phyloP scores from a whole-genome alignment of 176 grass and related monocot species.

The Oryza nivara region DNA sequence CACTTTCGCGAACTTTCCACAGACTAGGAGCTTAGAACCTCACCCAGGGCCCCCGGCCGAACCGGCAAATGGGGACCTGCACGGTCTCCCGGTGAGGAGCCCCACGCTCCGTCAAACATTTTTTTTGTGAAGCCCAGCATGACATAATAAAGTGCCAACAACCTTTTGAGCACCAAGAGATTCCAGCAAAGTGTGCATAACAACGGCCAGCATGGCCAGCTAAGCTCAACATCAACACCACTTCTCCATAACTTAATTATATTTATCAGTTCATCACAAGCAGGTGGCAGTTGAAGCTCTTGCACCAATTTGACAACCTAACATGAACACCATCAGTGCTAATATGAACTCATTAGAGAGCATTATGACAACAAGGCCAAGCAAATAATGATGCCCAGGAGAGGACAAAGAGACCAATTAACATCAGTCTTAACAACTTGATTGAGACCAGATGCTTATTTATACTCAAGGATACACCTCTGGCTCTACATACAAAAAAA shows the following conservation, averaged over 20 bases:
- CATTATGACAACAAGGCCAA: conserved; percentile 37
- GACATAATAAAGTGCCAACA: conserved; percentile 28
- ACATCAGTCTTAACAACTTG: conserved; percentile 42
- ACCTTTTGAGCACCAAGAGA: conserved; percentile 23
- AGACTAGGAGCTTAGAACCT: too few species aligned
- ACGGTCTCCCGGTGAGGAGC: too few species aligned
- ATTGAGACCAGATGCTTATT: conserved; percentile 25
- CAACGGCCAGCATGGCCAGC: conserved; percentile 32
- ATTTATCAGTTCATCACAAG: conserved; percentile 31
- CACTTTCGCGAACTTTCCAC: too few species aligned
- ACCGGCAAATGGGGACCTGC: too few species aligned
- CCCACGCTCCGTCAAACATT: too few species aligned
- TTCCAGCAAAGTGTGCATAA: conserved; percentile 38
- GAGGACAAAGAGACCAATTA: conserved; percentile 52
- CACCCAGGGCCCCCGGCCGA: too few species aligned
- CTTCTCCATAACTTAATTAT: conserved; percentile 21
- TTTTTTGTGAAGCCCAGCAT: conserved; percentile 3
- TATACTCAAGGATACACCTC: conserved; percentile 9
- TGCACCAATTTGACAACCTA: conserved; percentile 39
- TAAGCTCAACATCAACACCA: conserved; percentile 32
- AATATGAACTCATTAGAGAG: conserved; percentile 37
- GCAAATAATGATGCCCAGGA: conserved; percentile 39
- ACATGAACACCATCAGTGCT: conserved; percentile 15
- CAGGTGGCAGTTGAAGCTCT: conserved; percentile 52
- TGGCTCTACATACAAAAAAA: conserved; percentile 11